Evolutionary conservation across 306 rosid genomes (phyloP).

Genomic region (Castanospermum australe): DNA sequence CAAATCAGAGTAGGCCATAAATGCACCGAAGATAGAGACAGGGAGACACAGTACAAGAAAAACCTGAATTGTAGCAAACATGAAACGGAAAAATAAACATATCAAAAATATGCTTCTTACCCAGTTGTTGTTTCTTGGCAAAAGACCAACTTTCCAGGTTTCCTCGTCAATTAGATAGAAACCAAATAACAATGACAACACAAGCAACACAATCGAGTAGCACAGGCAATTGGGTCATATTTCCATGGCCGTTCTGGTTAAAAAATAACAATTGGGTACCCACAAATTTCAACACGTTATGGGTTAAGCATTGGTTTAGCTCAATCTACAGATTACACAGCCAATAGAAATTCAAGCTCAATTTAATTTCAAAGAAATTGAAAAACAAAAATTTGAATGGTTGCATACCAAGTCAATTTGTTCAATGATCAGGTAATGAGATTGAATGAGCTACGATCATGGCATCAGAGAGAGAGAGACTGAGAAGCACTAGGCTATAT

Average conservation of each 20-base stretch:
- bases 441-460: neutral
- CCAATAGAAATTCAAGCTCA: neutral
- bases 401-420: neutral
- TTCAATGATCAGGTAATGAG: neutral
- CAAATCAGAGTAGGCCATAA: slow-evolving; percentile 54
- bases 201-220: neutral
- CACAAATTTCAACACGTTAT: neutral
- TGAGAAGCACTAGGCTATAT: too few species aligned
- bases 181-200: neutral
- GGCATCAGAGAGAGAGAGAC: neutral
- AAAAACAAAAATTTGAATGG: neutral
- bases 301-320: neutral
- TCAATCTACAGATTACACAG: neutral
- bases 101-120: neutral
- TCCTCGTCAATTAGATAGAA: neutral
- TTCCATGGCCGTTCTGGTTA: neutral
- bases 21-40: slow-evolving; percentile 5
- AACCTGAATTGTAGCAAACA: slow-evolving; percentile 39
- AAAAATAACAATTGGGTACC: neutral
- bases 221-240: neutral
- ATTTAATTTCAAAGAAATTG: neutral
- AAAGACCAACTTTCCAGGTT: neutral
- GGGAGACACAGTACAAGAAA: slow-evolving; percentile 20
- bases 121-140: neutral
- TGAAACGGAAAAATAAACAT: neutral